Evolutionary conservation across 768 basidiomycete species (phyloP), one percentile per base, ranked within the genome.

Genomic region (Boletus bicolor): DNA sequence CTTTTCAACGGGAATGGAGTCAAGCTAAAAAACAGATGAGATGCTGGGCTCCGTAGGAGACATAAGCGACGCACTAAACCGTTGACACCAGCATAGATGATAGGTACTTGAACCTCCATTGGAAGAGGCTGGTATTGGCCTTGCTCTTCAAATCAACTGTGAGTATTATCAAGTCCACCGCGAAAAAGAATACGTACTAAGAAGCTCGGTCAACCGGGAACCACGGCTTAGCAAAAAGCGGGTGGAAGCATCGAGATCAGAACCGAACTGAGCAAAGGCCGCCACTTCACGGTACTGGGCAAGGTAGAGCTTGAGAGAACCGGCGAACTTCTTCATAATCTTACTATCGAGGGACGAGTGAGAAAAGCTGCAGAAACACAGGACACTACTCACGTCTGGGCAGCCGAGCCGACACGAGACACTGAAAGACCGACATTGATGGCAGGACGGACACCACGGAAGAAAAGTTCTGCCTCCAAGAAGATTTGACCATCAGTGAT

Each of bases 401-500:
- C 97, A 69, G 97, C 96, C 44, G 96, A 98, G 70, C 97, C 97
- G 80, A 99, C 97, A 85, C 97, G 97, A 59, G 97, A 99, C 64
- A 99, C 97, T 57, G 97, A 99, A 60, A 98, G 93, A 95, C 97
- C 97, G 82, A 99, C 97, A 80, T 98, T 98, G 77, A 98, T 98
- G 64, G 97, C 97, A 52, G 97, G 96, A 73, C 96, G 93, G 65
- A 98, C 90, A 86, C 97, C 97, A 82, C 97, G 95, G 94, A 99
- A 98, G 94, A 99, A 99, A 72, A 98, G 89, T 75, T 98, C 96
- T 69, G 96, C 94, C 76, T 98, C 96, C 89, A 98, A 90, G 90
- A 98, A 98, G 78, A 97, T 96, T 77, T 98, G 95, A 70, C 97
- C 97, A 70, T 99, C 96, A 49, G 97, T 99, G 74, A 99, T 99